phyloP scores from a whole-genome alignment of 2,329 filamentous ascomycete species.

The Magnaporthiopsis incrustans region DNA sequence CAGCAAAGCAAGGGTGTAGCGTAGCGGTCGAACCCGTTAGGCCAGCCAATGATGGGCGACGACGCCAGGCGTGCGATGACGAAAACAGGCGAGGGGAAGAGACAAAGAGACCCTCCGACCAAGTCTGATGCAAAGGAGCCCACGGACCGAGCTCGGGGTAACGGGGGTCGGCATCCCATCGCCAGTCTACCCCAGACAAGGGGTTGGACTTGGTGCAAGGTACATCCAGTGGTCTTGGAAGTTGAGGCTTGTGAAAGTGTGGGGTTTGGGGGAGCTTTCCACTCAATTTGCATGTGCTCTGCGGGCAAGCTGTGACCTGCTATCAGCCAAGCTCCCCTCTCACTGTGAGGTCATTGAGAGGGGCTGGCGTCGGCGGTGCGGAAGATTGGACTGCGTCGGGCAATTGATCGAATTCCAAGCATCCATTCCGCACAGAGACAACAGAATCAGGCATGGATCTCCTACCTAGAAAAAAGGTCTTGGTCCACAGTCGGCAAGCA shows the following conservation, averaged over 20 bases:
- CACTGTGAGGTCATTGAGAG: conserved; percentile 1
- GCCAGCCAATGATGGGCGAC: no score
- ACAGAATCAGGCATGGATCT: no score
- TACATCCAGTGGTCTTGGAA: no score
- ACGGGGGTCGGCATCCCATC: conserved; percentile 4
- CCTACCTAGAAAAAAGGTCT: no score
- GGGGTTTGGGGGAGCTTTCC: conserved; percentile 10
- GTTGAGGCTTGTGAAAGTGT: conserved; percentile 24
- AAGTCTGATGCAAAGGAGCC: neutral
- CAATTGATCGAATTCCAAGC: no score
- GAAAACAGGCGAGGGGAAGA: neutral
- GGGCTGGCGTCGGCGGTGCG: neutral
- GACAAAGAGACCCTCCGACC: neutral
- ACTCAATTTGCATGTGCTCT: neutral
- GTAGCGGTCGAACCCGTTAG: neutral
- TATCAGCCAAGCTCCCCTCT: neutral
- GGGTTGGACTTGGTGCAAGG: no score
- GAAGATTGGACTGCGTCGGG: neutral
- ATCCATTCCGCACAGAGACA: neutral
- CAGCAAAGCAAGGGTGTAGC: neutral
- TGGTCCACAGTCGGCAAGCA: no score
- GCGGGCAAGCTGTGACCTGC: neutral
- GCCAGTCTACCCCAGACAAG: neutral
- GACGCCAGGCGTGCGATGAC: neutral
- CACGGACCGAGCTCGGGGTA: conserved; percentile 9